Evolutionary conservation across 345 rosid species (phyloP).

Genomic region (Syzygium grande): DNA sequence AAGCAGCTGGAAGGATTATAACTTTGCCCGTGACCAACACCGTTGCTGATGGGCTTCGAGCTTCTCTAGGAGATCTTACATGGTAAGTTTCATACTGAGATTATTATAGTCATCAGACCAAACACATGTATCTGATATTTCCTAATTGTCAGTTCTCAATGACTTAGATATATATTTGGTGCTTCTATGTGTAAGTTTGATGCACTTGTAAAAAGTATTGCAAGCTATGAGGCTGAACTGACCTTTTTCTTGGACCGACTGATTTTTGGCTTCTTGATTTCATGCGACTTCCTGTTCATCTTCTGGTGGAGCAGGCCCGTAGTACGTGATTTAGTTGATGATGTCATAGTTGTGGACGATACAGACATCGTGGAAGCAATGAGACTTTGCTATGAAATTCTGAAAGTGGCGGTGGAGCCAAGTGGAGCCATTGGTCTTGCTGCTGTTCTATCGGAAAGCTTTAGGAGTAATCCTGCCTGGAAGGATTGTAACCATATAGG

Average conservation of each 20-base stretch:
- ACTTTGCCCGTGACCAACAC: slow-evolving; percentile 63
- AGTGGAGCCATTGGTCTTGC: slow-evolving; percentile 97
- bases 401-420: slow-evolving; percentile 82
- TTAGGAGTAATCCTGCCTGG: slow-evolving; percentile 46
- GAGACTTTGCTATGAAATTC: slow-evolving; percentile 77
- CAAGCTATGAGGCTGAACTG: background rate
- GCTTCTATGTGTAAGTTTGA: background rate
- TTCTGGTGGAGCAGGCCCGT: slow-evolving; percentile 49
- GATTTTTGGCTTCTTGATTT: background rate
- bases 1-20: slow-evolving; percentile 60
- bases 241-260: background rate
- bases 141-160: background rate
- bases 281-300: background rate
- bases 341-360: slow-evolving; percentile 60
- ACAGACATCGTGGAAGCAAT: slow-evolving; percentile 64
- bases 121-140: background rate
- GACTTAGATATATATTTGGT: background rate
- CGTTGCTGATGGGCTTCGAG: slow-evolving; percentile 83
- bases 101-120: background rate
- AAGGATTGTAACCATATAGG: slow-evolving; percentile 50
- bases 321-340: slow-evolving; percentile 73
- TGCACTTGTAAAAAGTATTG: background rate
- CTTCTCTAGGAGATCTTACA: slow-evolving; percentile 72
- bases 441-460: slow-evolving; percentile 60
- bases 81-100: slow-evolving; percentile 36